These are phyloP conservation scores for Nicotiana benthamiana DNA, from an alignment of 257 asterid genomes.

Conservation along the genomic window DNA sequence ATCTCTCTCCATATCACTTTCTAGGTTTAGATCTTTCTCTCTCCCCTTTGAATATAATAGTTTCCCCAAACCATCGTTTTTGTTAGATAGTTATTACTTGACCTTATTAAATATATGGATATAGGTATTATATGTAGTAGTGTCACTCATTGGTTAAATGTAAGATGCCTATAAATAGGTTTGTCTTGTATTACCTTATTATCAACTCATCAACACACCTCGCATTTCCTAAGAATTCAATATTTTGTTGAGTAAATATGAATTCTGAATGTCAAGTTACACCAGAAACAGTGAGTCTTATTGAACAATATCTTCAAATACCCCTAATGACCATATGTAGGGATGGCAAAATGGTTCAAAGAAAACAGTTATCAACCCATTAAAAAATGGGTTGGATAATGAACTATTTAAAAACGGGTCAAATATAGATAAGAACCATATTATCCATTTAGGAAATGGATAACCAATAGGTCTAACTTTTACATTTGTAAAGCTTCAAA, in stretches of 20 bases:
- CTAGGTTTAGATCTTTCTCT: background rate
- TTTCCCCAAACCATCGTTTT: background rate
- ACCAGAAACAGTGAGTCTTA: background rate
- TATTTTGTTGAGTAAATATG: background rate
- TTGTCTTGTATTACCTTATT: background rate
- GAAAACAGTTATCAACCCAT: too few relatives aligned
- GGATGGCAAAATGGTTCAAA: too few relatives aligned
- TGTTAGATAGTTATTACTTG: background rate
- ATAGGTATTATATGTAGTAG: background rate
- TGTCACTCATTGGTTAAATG: background rate
- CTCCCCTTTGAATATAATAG: background rate
- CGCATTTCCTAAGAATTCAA: background rate
- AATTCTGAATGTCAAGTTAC: slow-evolving; percentile 3
- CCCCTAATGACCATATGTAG: background rate
- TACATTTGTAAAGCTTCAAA: too few relatives aligned
- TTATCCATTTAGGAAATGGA: too few relatives aligned
- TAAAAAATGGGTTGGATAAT: too few relatives aligned
- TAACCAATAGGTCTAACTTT: too few relatives aligned
- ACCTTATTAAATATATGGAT: background rate
- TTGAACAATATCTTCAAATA: background rate
- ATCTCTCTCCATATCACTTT: background rate
- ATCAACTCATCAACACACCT: background rate
- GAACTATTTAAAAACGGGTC: too few relatives aligned
- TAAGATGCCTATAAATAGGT: background rate
- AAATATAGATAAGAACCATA: too few relatives aligned